These are phyloP conservation scores for Clavispora phyllophila DNA, from an alignment of 805 yeast genomes.

Conservation along the genomic window DNA sequence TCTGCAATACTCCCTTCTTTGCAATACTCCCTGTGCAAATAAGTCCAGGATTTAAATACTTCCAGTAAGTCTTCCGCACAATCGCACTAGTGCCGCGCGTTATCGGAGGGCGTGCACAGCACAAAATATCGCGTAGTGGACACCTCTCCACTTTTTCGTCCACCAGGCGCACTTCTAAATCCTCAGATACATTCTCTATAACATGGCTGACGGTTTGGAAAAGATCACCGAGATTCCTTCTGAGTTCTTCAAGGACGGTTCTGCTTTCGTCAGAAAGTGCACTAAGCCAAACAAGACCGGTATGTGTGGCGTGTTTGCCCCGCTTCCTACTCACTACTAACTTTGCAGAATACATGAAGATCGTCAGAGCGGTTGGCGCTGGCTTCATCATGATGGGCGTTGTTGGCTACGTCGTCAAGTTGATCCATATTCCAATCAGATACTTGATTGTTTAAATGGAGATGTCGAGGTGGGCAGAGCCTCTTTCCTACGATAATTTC, in stretches of 20 bases:
- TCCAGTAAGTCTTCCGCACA: no score
- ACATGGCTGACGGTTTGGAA: conserved; percentile 60
- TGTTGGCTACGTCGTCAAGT: conserved; percentile 92
- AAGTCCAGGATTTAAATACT: no score
- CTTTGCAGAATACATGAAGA: conserved; percentile 69
- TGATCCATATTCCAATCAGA: conserved; percentile 93
- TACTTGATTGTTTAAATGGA: conserved; percentile 76
- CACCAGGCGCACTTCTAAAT: neutral
- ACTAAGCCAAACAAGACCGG: conserved; percentile 86
- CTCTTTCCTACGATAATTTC: neutral
- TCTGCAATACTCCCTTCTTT: no score
- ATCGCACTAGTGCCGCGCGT: neutral
- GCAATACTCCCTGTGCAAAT: no score
- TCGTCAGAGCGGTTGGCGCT: conserved; percentile 92
- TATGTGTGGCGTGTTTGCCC: conserved; percentile 24
- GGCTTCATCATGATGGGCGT: conserved; percentile 98
- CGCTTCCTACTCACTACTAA: conserved; percentile 13
- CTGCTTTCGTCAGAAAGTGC: conserved; percentile 83
- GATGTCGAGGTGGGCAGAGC: neutral
- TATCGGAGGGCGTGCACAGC: conserved; percentile 2
- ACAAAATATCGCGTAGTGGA: conserved; percentile 4
- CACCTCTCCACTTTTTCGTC: conserved; percentile 4
- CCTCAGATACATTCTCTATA: neutral
- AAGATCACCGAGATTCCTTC: conserved; percentile 80
- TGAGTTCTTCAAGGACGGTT: conserved; percentile 88